Conservation (phyloP, 805 yeast genomes). For the Sugiyamaella qingdaonensis region DNA sequence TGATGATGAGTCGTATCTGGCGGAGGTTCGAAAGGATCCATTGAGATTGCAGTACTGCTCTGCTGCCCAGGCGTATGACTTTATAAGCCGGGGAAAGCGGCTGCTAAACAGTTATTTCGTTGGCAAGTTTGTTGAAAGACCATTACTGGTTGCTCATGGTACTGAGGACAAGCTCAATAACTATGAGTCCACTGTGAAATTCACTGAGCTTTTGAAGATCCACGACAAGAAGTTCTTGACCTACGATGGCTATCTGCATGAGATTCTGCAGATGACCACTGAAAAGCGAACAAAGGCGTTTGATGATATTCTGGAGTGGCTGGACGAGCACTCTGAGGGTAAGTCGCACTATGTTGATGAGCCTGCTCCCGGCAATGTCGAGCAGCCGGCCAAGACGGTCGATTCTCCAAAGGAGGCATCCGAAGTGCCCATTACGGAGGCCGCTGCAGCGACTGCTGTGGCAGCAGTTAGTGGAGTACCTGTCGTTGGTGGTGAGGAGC, state of each 20-base stretch:
- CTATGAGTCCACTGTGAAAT: slow-evolving; percentile 21
- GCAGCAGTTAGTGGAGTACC: neutral
- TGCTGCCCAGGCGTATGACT: slow-evolving; percentile 31
- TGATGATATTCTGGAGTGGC: slow-evolving; percentile 21
- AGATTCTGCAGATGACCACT: slow-evolving; percentile 12
- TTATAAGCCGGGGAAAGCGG: slow-evolving; percentile 33
- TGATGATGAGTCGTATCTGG: slow-evolving; percentile 26
- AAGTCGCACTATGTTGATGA: slow-evolving; percentile 1
- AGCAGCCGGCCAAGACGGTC: neutral
- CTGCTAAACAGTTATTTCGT: slow-evolving; percentile 29
- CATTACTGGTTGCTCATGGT: slow-evolving; percentile 35
- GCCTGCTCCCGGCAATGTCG: neutral
- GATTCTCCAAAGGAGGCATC: slow-evolving; percentile 3
- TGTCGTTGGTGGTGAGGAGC: neutral
- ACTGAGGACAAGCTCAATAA: slow-evolving; percentile 22
- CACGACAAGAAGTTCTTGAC: slow-evolving; percentile 22
- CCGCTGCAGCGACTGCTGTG: slow-evolving; percentile 4
- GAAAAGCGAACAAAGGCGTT: slow-evolving; percentile 15
- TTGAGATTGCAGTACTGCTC: slow-evolving; percentile 27
- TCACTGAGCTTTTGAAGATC: slow-evolving; percentile 20
- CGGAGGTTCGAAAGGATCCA: slow-evolving; percentile 26
- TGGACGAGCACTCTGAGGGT: slow-evolving; percentile 16
- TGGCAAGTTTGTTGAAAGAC: slow-evolving; percentile 30
- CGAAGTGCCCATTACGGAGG: slow-evolving; percentile 6
- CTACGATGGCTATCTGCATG: slow-evolving; percentile 24